Conservation (phyloP, 305 asterid genomes). For the Fraxinus floribunda region DNA sequence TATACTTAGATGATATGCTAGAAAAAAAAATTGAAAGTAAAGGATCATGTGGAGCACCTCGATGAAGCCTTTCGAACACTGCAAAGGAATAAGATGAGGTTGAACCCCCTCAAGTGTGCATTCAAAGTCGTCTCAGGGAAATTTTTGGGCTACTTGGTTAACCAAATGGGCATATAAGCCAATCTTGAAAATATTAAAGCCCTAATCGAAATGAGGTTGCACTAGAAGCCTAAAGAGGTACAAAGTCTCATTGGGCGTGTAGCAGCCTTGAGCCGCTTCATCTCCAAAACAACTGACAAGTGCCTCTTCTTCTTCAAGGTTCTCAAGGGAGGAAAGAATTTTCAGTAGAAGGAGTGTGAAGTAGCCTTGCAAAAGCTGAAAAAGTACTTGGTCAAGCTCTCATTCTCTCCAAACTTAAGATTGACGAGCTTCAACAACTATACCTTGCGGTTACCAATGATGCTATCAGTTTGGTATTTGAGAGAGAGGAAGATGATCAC, state of each 20-base stretch:
- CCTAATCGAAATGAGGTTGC: neutral
- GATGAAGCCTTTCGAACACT: too few species aligned
- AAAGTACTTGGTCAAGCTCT: too few species aligned
- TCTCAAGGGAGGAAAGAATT: neutral
- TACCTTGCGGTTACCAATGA: too few species aligned
- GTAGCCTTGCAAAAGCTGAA: neutral
- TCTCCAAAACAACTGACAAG: neutral
- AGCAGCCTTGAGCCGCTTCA: neutral
- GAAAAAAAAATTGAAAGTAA: too few species aligned
- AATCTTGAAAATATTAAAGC: too few species aligned
- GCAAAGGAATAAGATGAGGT: neutral
- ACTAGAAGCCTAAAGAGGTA: neutral
- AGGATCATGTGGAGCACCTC: too few species aligned
- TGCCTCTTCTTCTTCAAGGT: neutral
- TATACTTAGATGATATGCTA: too few species aligned
- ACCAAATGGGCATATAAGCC: neutral
- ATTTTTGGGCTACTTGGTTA: neutral
- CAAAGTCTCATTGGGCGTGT: neutral
- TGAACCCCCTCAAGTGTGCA: neutral
- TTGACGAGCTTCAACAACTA: too few species aligned
- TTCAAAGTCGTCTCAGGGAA: neutral
- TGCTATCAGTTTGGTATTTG: too few species aligned
- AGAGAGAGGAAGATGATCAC: too few species aligned
- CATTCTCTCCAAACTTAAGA: too few species aligned
- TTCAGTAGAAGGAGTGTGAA: neutral